A percentile compares a stretch with the other conserved stretches of the same genome.
phyloP scores from a whole-genome alignment of 257 asterid species.

The Nicotiana obtusifolia region DNA sequence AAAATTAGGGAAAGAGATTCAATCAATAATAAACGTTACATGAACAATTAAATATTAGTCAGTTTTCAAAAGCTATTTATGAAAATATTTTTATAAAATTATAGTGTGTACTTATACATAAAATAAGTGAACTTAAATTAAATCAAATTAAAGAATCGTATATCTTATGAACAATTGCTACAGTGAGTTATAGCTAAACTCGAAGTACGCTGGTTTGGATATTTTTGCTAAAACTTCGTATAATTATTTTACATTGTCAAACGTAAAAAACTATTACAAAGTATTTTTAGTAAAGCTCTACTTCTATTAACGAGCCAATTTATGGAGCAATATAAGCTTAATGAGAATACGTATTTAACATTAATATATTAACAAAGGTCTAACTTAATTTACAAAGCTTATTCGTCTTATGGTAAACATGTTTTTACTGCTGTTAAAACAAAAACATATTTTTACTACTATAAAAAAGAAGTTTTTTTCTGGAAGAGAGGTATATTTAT shows the following conservation, averaged over 20 bases:
- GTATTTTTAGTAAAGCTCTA: not conserved
- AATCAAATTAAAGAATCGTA: not conserved
- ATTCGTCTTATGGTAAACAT: not conserved
- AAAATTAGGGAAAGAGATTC: not conserved
- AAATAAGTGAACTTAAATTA: not conserved
- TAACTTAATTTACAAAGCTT: not conserved
- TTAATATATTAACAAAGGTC: not conserved
- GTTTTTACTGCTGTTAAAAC: too few relatives aligned
- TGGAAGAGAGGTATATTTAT: too few relatives aligned
- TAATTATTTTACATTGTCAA: not conserved
- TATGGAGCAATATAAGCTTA: not conserved
- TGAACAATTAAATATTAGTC: not conserved
- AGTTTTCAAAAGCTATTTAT: not conserved
- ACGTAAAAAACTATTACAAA: not conserved
- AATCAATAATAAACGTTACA: not conserved
- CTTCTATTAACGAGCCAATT: not conserved
- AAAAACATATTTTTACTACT: too few relatives aligned
- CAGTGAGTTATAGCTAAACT: not conserved
- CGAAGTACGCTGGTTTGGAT: not conserved
- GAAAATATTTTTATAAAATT: not conserved
- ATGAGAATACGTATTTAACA: not conserved
- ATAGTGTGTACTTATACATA: not conserved
- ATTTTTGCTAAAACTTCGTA: not conserved
- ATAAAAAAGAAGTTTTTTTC: too few relatives aligned
- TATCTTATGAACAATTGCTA: not conserved